Evolutionary conservation across 2,329 filamentous ascomycete genomes (phyloP).

Genomic region (Elsinoe perseae): DNA sequence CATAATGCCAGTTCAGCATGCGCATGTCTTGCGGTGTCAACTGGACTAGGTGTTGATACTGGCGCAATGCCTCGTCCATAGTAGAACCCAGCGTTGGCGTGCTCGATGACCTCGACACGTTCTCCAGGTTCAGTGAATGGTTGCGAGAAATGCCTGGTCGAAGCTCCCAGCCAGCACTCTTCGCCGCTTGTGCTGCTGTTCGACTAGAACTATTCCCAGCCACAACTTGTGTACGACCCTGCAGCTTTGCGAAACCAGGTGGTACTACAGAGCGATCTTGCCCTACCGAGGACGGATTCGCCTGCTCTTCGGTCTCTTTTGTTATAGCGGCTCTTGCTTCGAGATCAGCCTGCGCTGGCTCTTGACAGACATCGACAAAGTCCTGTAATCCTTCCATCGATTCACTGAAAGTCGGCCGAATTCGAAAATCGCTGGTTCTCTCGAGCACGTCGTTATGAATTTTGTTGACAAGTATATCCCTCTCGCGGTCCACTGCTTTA

Average conservation of each 20-base stretch:
- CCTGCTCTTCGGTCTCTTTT: constrained; percentile 5
- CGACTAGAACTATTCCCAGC: constrained; percentile 60
- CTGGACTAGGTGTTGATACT: constrained; percentile 77
- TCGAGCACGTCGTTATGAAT: constrained; percentile 94
- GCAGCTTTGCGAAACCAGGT: constrained; percentile 51
- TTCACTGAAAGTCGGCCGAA: constrained; percentile 61
- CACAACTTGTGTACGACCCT: constrained; percentile 64
- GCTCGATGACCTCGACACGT: constrained; percentile 51
- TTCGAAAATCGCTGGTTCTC: constrained; percentile 81
- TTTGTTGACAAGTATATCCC: constrained; percentile 78
- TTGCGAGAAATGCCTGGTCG: constrained; percentile 53
- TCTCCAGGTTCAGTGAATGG: constrained; percentile 63
- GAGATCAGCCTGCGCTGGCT: constrained; percentile 47
- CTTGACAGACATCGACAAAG: constrained; percentile 73
- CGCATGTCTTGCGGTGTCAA: constrained; percentile 80
- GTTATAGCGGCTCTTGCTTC: constrained; percentile 44
- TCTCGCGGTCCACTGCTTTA: constrained; percentile 64
- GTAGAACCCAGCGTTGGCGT: constrained; percentile 78
- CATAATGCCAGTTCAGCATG: constrained; percentile 94
- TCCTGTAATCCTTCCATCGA: constrained; percentile 76
- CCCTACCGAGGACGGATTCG: constrained; percentile 4
- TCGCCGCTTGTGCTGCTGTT: constrained; percentile 69
- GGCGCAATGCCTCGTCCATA: constrained; percentile 81
- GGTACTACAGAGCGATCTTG: constrained; percentile 27
- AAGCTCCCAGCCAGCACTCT: constrained; percentile 74